Evolutionary conservation across 2,329 filamentous ascomycete genomes (phyloP).

Genomic region (Clonostachys sp.): DNA sequence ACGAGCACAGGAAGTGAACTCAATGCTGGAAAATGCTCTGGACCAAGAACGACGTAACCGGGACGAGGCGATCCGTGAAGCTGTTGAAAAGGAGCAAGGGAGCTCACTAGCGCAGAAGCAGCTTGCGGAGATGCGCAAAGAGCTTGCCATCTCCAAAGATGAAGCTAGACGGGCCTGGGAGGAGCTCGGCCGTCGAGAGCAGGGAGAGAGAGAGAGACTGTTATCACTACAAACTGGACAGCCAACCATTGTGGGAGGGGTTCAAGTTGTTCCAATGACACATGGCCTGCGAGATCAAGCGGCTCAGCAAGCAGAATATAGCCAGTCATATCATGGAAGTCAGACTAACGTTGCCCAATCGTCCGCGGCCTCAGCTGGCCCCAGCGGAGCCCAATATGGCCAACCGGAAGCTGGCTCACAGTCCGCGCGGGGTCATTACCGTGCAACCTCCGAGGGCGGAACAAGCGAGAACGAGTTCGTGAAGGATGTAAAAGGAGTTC

Average conservation of each 20-base stretch:
- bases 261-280: conserved; percentile 93
- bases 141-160: conserved; percentile 91
- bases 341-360: conserved; percentile 2
- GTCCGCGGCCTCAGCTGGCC: conserved; percentile 1
- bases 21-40: conserved; percentile 72
- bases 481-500: conserved; percentile 56
- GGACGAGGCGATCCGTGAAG: conserved; percentile 61
- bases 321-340: conserved; percentile 25
- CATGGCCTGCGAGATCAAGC: conserved; percentile 55
- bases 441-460: conserved; percentile 49
- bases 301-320: conserved; percentile 30
- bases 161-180: conserved; percentile 96
- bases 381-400: not conserved
- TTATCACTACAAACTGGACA: conserved; percentile 81
- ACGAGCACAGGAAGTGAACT: conserved; percentile 75
- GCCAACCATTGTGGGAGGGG: conserved; percentile 84
- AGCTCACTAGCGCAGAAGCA: conserved; percentile 74
- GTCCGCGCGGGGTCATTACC: not conserved
- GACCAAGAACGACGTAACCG: conserved; percentile 68
- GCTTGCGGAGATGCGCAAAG: conserved; percentile 85
- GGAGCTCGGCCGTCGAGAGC: conserved; percentile 86
- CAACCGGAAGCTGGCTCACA: not conserved
- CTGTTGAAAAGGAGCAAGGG: conserved; percentile 63
- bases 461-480: conserved; percentile 71
- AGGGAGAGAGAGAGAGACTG: conserved; percentile 86